phyloP scores from a whole-genome alignment of 2,329 filamentous ascomycete species.

The Teratosphaeria epicoccoides region DNA sequence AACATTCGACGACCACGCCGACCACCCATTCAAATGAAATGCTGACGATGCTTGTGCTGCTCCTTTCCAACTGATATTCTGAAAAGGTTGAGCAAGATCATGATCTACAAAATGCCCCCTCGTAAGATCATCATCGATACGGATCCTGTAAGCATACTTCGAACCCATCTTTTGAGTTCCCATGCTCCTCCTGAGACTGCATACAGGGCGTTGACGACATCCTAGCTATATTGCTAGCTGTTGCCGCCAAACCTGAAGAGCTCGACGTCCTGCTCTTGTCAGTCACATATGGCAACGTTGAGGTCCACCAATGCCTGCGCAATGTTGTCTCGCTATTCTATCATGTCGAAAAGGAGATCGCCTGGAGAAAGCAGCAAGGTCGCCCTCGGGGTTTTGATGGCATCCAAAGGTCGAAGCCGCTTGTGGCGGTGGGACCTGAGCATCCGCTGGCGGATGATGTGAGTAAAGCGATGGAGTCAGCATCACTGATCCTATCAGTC shows the following conservation, averaged over 20 bases:
- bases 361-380: constrained; percentile 65
- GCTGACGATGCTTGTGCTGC: background rate
- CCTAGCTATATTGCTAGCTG: constrained; percentile 74
- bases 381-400: constrained; percentile 60
- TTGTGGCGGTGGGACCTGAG: constrained; percentile 73
- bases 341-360: constrained; percentile 76
- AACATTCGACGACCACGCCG: too few species aligned
- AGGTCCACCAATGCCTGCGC: constrained; percentile 72
- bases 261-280: constrained; percentile 78
- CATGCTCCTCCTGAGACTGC: background rate
- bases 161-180: background rate
- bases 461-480: constrained; percentile 51
- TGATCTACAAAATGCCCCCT: constrained; percentile 28
- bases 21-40: too few species aligned
- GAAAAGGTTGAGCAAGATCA: background rate
- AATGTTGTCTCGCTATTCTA: constrained; percentile 89
- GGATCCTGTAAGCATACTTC: constrained; percentile 57
- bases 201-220: constrained; percentile 73
- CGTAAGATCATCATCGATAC: constrained; percentile 85
- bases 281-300: constrained; percentile 87
- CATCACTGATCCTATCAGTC: too few species aligned
- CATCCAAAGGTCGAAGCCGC: constrained; percentile 57
- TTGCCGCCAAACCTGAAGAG: constrained; percentile 72
- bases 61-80: background rate
- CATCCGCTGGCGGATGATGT: constrained; percentile 75